Evolutionary conservation across 441 rosid genomes (phyloP).

Genomic region (Euphorbia corollata): DNA sequence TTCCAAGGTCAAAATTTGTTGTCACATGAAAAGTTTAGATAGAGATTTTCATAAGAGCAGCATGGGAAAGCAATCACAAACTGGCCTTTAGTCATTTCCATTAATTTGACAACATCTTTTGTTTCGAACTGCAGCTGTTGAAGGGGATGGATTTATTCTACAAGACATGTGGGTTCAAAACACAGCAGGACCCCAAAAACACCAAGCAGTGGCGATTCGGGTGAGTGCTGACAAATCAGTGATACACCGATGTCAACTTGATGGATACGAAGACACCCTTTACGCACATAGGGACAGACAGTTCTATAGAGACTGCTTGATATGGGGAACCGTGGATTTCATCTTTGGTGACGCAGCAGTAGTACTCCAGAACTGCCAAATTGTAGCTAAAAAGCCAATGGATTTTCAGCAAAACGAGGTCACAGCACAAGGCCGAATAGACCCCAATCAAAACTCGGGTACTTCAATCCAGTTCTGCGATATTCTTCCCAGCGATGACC

Average conservation of each 20-base stretch:
- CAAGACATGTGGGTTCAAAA: conserved; percentile 18
- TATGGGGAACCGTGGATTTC: conserved; percentile 19
- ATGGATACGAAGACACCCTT: conserved; percentile 20
- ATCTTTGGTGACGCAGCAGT: conserved; percentile 21
- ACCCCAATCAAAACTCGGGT: conserved; percentile 54
- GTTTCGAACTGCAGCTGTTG: conserved; percentile 14
- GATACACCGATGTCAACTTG: conserved; percentile 19
- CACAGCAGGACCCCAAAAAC: conserved; percentile 33
- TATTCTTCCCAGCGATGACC: conserved; percentile 31
- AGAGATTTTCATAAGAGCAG: too few species aligned
- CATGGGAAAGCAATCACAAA: too few species aligned
- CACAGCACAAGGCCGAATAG: conserved; percentile 56
- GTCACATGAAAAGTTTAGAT: too few species aligned
- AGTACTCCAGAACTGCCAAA: conserved; percentile 15
- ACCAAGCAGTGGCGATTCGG: conserved; percentile 20
- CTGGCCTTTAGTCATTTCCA: too few species aligned
- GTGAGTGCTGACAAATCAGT: conserved; percentile 19
- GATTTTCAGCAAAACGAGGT: conserved; percentile 39
- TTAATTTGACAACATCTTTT: background rate
- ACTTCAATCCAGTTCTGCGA: conserved; percentile 42
- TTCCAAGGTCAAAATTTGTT: too few species aligned
- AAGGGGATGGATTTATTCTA: conserved; percentile 22
- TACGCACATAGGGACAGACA: conserved; percentile 17
- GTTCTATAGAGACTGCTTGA: conserved; percentile 21
- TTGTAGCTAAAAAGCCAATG: conserved; percentile 24